phyloP scores from a whole-genome alignment of 306 rosid species.

The Vigna radiata region DNA sequence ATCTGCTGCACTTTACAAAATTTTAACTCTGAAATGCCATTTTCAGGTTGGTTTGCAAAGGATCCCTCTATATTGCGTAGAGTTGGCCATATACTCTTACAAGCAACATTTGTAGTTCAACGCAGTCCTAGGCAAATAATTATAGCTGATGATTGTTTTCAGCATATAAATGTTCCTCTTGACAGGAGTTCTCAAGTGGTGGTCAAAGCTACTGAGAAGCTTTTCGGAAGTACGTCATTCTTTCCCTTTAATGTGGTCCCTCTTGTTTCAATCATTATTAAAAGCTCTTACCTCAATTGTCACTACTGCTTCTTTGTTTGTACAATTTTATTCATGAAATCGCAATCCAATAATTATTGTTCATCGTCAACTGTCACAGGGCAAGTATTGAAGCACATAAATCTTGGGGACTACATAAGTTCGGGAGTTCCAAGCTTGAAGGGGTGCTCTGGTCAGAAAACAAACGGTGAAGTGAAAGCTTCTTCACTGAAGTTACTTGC shows the following conservation, averaged over 20 bases:
- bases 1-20: slow-evolving; percentile 27
- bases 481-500: slow-evolving; percentile 67
- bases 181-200: slow-evolving; percentile 84
- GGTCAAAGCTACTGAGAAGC: slow-evolving; percentile 78
- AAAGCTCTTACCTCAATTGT: slow-evolving; percentile 22
- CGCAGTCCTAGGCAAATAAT: slow-evolving; percentile 83
- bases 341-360: slow-evolving; percentile 32
- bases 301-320: neutral
- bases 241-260: slow-evolving; percentile 23
- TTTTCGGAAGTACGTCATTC: slow-evolving; percentile 85
- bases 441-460: slow-evolving; percentile 50
- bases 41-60: slow-evolving; percentile 90
- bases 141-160: slow-evolving; percentile 94
- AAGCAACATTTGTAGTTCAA: slow-evolving; percentile 66
- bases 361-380: slow-evolving; percentile 55
- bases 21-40: slow-evolving; percentile 35
- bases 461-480: slow-evolving; percentile 72
- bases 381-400: slow-evolving; percentile 86
- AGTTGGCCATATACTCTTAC: slow-evolving; percentile 89
- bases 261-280: slow-evolving; percentile 22
- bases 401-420: slow-evolving; percentile 70
- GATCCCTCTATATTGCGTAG: slow-evolving; percentile 76
- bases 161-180: slow-evolving; percentile 69
- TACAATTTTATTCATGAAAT: slow-evolving; percentile 8
- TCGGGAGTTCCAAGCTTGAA: slow-evolving; percentile 87